Evolutionary conservation across 805 yeast species (phyloP).

Genomic region (Groenewaldozyma tartarivorans): DNA sequence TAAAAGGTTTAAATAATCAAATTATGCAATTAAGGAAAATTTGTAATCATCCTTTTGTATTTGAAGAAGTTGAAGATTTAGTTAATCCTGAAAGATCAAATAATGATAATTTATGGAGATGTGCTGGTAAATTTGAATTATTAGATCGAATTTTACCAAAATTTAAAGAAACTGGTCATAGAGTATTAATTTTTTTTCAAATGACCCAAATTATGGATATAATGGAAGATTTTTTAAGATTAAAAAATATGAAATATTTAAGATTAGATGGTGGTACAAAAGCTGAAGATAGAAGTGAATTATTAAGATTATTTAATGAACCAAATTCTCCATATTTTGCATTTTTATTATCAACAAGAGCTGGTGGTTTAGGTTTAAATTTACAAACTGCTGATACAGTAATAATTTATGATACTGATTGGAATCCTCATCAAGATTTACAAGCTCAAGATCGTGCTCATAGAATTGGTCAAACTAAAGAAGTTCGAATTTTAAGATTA

Average conservation of each 20-base stretch:
- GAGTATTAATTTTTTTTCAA: conserved; percentile 89
- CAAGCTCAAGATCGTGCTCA: conserved; percentile 99
- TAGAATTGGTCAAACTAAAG: conserved; percentile 96
- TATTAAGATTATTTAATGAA: conserved; percentile 74
- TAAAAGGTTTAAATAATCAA: conserved; percentile 86
- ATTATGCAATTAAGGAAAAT: conserved; percentile 94
- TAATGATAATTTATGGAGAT: conserved; percentile 79
- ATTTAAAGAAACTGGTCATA: conserved; percentile 74
- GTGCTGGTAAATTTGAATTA: conserved; percentile 90
- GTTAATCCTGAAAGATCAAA: conserved; percentile 62
- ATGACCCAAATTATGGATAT: conserved; percentile 99
- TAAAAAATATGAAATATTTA: conserved; percentile 64
- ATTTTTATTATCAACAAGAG: conserved; percentile 86
- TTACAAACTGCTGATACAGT: conserved; percentile 97
- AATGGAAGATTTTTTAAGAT: conserved; percentile 87
- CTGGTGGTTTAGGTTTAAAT: conserved; percentile 95
- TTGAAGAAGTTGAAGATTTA: conserved; percentile 83
- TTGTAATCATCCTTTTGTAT: conserved; percentile 96
- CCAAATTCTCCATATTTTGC: conserved; percentile 80
- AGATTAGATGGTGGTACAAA: conserved; percentile 93
- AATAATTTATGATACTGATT: conserved; percentile 92
- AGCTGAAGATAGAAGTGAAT: conserved; percentile 86
- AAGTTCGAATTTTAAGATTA: conserved; percentile 83
- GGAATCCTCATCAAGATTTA: conserved; percentile 99
- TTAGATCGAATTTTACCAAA: conserved; percentile 84